Percentiles rank a stretch among this genome's conserved stretches.
phyloP scores from a whole-genome alignment of 495 filamentous ascomycete genomes.

The Penicillium parvum region DNA sequence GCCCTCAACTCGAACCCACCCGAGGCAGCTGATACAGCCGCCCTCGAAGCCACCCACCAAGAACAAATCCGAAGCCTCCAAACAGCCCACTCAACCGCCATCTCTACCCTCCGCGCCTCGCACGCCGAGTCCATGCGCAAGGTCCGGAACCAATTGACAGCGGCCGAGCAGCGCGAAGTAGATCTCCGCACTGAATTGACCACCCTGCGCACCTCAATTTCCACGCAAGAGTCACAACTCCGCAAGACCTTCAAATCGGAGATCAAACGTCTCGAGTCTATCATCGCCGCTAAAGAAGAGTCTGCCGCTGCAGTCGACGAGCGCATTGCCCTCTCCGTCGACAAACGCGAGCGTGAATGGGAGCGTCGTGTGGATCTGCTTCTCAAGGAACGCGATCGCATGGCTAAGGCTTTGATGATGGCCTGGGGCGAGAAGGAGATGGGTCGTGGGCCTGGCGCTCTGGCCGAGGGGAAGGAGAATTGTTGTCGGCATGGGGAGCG shows the following conservation, averaged over 20 bases:
- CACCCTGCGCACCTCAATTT: conserved; percentile 21
- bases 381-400: conserved; percentile 53
- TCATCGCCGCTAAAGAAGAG: conserved; percentile 41
- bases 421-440: conserved; percentile 49
- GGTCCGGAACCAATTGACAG: conserved; percentile 35
- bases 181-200: conserved; percentile 37
- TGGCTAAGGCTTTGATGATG: conserved; percentile 49
- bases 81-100: conserved; percentile 34
- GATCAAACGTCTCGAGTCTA: conserved; percentile 29
- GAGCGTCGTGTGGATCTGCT: conserved; percentile 46
- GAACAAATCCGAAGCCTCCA: conserved; percentile 37
- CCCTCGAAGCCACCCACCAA: conserved; percentile 34
- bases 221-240: conserved; percentile 22
- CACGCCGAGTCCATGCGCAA: conserved; percentile 41
- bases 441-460: conserved; percentile 18
- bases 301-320: conserved; percentile 37
- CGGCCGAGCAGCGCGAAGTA: conserved; percentile 42
- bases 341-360: conserved; percentile 50
- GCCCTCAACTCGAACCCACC: conserved; percentile 6
- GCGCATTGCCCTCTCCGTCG: conserved; percentile 40
- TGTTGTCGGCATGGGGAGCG: conserved; percentile 15
- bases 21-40: conserved; percentile 8
- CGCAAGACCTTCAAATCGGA: conserved; percentile 29
- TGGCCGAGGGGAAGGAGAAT: conserved; percentile 25
- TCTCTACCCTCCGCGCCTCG: conserved; percentile 38